Conservation (phyloP, 2,329 filamentous ascomycete species). For the Zopfia rhizophila region DNA sequence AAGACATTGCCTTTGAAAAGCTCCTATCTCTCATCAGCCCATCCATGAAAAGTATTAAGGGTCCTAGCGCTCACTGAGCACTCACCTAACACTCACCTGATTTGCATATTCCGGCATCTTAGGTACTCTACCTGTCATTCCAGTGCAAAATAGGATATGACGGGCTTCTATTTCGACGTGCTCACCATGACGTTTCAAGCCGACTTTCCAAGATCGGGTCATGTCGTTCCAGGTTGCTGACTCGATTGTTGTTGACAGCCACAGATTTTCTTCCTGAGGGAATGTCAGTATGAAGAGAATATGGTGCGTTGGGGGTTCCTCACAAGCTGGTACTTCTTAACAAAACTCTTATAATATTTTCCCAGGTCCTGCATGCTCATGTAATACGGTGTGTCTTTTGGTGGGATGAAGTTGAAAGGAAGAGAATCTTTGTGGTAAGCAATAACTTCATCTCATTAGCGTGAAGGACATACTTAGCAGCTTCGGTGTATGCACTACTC, state of each 20-base stretch:
- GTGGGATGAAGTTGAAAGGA: constrained; percentile 35
- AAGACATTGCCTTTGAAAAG: constrained; percentile 28
- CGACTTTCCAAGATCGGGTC: constrained; percentile 39
- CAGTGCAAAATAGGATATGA: constrained; percentile 1
- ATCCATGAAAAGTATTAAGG: too few relatives aligned
- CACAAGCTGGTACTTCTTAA: too few relatives aligned
- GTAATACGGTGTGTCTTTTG: constrained; percentile 30
- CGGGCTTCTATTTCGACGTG: neutral
- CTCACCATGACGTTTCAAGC: constrained; percentile 24
- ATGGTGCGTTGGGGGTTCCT: too few relatives aligned
- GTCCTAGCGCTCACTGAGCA: too few relatives aligned
- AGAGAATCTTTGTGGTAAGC: constrained; percentile 37
- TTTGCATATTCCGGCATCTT: constrained; percentile 18
- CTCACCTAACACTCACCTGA: too few relatives aligned
- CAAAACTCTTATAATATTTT: constrained; percentile 34
- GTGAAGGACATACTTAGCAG: too few relatives aligned
- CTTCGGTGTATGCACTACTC: too few relatives aligned
- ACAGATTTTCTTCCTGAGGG: too few relatives aligned
- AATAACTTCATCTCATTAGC: too few relatives aligned
- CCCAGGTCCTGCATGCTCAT: constrained; percentile 33
- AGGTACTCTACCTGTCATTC: neutral
- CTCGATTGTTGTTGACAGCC: constrained; percentile 35
- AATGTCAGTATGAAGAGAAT: too few relatives aligned
- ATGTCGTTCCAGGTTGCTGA: constrained; percentile 41
- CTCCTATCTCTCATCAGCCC: too few relatives aligned